Base-by-base conservation (phyloP, 164 flowering plant genomes). In the Chloranthus sessilifolius region DNA sequence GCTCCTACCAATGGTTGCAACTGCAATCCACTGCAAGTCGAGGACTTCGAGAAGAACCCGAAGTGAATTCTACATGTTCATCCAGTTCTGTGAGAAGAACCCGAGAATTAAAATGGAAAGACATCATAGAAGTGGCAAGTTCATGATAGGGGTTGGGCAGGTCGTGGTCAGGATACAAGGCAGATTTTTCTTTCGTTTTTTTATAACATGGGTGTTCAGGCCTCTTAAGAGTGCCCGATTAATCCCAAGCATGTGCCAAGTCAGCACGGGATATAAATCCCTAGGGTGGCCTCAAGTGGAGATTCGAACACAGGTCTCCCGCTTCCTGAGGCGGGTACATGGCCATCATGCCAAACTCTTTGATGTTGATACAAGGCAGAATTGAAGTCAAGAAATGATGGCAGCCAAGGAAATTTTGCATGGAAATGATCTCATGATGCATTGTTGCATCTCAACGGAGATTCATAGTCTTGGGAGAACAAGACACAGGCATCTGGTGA, bases 401-500 rank as follows among this genome's bases (percentile, higher is more conserved):
- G 99, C 99, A 15, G 91, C 89, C 4, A 94, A 94, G 74, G 86
- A 68, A 60, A 86, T 94, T 48, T 22, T 61, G 42, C 65, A 72
- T 49, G 82, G 77, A 59, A 92, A 82, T 53, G 99, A 81, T 46
- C 52, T 67, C 7, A 15, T 85, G 37, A 24, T 72, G 26, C 76
- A 78, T 23, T 76, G 66, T 52, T 84, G 99, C 78, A 89, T 94
- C 64, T 53, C 67, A 1, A 79, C 97, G 58, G 99, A 94, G 60
- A 59, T 94, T 5, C 78, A 62, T 64, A 94, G 92, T 0, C 81
- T 94, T 0, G 97, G 99, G 44, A 74, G 90, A 68, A 74, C 86
- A 57, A 81, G 81, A 76, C 99, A 94, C 70, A 72, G 99, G 72
- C 95, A 83, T 64, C 72, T 94, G 23, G 92, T 87, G 73, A 86